phyloP scores from a whole-genome alignment of 2,329 filamentous ascomycete species.

The Cadophora malorum region DNA sequence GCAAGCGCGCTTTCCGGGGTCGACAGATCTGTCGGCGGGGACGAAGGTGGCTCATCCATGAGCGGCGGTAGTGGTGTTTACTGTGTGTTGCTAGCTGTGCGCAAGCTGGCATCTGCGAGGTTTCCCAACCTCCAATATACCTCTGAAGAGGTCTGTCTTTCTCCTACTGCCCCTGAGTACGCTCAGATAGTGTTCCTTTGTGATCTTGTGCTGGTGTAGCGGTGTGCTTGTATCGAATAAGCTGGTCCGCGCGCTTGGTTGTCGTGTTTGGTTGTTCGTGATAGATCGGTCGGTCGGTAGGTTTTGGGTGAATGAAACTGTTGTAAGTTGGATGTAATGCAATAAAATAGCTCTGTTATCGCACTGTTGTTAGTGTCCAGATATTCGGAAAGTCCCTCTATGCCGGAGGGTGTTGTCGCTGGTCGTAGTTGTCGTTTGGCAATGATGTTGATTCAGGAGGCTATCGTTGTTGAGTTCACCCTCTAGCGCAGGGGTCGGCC shows the following conservation, averaged over 20 bases:
- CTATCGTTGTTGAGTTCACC: slow-evolving; percentile 7
- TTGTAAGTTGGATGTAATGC: slow-evolving; percentile 16
- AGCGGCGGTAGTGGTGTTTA: slow-evolving; percentile 33
- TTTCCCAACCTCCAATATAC: slow-evolving; percentile 24
- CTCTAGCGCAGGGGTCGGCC: slow-evolving; percentile 15
- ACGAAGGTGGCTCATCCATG: slow-evolving; percentile 63
- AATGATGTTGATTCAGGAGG: slow-evolving; percentile 14
- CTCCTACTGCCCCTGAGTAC: slow-evolving; percentile 15
- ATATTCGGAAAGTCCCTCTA: slow-evolving; percentile 18
- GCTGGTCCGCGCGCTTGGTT: slow-evolving; percentile 28
- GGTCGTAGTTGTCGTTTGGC: slow-evolving; percentile 19
- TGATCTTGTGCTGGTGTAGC: slow-evolving; percentile 26
- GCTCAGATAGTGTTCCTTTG: slow-evolving; percentile 19
- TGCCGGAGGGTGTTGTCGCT: slow-evolving; percentile 22
- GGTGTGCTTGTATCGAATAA: slow-evolving; percentile 31
- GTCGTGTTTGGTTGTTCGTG: slow-evolving; percentile 26
- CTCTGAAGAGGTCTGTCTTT: slow-evolving; percentile 10
- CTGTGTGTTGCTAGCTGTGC: slow-evolving; percentile 25
- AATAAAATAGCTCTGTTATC: slow-evolving; percentile 29
- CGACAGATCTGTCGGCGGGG: slow-evolving; percentile 61
- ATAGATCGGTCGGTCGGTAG: slow-evolving; percentile 20
- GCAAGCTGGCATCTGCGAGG: slow-evolving; percentile 30
- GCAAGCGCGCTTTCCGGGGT: slow-evolving; percentile 76
- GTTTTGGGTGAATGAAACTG: slow-evolving; percentile 22
- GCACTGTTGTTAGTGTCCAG: slow-evolving; percentile 19